These are phyloP conservation scores for Pseudogymnoascus sp. DNA, from an alignment of 2,329 filamentous ascomycete genomes.

Conservation along the genomic window DNA sequence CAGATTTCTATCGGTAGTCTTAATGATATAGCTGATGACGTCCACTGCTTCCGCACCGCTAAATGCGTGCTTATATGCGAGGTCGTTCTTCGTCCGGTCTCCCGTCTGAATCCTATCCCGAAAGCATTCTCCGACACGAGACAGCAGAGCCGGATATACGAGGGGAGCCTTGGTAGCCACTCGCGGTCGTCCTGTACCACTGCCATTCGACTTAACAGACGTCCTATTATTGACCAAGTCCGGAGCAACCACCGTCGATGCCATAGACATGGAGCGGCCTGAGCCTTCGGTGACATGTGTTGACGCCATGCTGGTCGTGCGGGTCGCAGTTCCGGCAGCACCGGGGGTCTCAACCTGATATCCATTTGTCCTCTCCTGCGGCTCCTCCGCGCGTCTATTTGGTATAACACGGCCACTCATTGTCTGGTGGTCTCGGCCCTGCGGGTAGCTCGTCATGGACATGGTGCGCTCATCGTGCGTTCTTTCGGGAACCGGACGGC, in stretches of 20 bases:
- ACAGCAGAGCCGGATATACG: slow-evolving; percentile 88
- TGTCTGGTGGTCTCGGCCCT: slow-evolving; percentile 78
- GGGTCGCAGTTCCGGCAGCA: slow-evolving; percentile 40
- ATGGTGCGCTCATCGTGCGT: slow-evolving; percentile 80
- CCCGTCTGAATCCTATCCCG: slow-evolving; percentile 76
- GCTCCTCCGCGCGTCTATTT: slow-evolving; percentile 45
- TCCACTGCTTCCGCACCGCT: slow-evolving; percentile 94
- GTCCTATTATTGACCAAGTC: slow-evolving; percentile 37
- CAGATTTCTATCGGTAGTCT: slow-evolving; percentile 90
- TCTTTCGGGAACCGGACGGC: slow-evolving; percentile 81
- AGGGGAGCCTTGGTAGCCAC: slow-evolving; percentile 58
- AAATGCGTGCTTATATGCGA: slow-evolving; percentile 96
- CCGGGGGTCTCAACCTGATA: slow-evolving; percentile 10
- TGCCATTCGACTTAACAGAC: slow-evolving; percentile 25
- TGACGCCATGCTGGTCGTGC: slow-evolving; percentile 53
- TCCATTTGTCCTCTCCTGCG: slow-evolving; percentile 13
- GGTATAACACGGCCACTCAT: slow-evolving; percentile 91
- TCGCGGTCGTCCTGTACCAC: slow-evolving; percentile 16
- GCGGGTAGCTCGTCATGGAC: slow-evolving; percentile 81
- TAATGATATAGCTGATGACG: slow-evolving; percentile 90
- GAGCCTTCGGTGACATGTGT: slow-evolving; percentile 32
- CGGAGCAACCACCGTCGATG: slow-evolving; percentile 67
- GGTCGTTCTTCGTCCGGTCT: slow-evolving; percentile 90
- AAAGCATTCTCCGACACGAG: slow-evolving; percentile 88
- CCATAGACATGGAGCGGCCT: slow-evolving; percentile 80